Conservation (phyloP, 2,329 filamentous ascomycete species). For the Exophiala calicioides region DNA sequence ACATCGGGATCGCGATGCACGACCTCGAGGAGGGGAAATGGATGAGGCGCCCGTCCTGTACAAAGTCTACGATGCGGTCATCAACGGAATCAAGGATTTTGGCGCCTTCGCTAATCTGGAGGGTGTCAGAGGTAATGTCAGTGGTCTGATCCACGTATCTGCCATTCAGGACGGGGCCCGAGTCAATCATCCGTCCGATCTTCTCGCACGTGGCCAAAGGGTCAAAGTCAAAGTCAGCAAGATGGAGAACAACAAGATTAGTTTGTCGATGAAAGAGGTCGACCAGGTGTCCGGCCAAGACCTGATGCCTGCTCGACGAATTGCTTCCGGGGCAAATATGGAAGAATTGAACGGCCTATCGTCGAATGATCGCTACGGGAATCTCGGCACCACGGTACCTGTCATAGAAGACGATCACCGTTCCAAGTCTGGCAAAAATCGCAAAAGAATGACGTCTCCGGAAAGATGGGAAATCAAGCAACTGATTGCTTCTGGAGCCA, state of each 20-base stretch:
- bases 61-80: constrained; percentile 87
- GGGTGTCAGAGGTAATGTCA: constrained; percentile 82
- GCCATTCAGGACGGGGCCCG: constrained; percentile 80
- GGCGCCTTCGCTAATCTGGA: constrained; percentile 92
- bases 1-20: constrained; percentile 58
- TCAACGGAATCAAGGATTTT: constrained; percentile 93
- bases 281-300: constrained; percentile 87
- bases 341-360: constrained; percentile 69
- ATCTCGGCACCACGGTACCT: constrained; percentile 56
- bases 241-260: constrained; percentile 77
- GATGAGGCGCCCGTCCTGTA: constrained; percentile 78
- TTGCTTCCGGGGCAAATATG: constrained; percentile 89
- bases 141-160: constrained; percentile 91
- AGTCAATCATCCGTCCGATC: constrained; percentile 87
- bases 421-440: constrained; percentile 61
- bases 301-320: constrained; percentile 71
- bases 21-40: constrained; percentile 69
- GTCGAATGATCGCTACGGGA: constrained; percentile 61
- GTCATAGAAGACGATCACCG: constrained; percentile 64
- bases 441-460: constrained; percentile 93
- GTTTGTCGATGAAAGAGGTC: constrained; percentile 95
- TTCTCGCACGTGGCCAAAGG: constrained; percentile 75
- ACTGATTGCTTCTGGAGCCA: constrained; percentile 90
- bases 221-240: constrained; percentile 93
- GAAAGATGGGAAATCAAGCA: constrained; percentile 98